These are phyloP conservation scores for Apiotrichum siamense DNA, from an alignment of 1,284 basidiomycete species.

Conservation along the genomic window DNA sequence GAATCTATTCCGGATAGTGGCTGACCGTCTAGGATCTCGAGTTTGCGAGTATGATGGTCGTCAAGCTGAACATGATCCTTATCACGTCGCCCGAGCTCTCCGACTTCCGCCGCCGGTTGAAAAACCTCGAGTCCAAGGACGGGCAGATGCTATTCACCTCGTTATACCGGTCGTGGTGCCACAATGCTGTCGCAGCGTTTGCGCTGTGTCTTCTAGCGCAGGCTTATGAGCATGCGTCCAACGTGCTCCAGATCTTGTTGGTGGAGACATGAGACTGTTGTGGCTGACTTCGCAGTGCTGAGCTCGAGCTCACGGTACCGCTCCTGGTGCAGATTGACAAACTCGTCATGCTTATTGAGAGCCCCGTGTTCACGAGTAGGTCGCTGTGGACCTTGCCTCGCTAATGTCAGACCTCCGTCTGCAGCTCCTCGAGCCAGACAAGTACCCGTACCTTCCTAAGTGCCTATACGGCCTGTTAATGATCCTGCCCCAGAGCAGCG, in stretches of 20 bases:
- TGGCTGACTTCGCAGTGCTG: constrained; percentile 58
- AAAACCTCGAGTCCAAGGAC: constrained; percentile 91
- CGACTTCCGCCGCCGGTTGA: constrained; percentile 86
- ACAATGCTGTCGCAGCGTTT: constrained; percentile 95
- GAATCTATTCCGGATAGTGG: background rate
- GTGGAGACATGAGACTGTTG: constrained; percentile 29
- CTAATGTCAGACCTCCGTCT: constrained; percentile 71
- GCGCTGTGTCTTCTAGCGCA: constrained; percentile 93
- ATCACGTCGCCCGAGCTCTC: constrained; percentile 93
- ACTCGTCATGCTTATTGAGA: constrained; percentile 95
- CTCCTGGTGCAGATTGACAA: constrained; percentile 97
- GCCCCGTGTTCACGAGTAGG: constrained; percentile 93
- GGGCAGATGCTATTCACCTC: constrained; percentile 85
- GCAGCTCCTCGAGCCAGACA: constrained; percentile 93
- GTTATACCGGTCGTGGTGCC: constrained; percentile 95
- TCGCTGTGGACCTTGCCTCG: constrained; percentile 2
- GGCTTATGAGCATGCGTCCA: constrained; percentile 97
- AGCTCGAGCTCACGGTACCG: constrained; percentile 90
- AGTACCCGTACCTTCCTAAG: constrained; percentile 94
- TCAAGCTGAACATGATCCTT: constrained; percentile 93
- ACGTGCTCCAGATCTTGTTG: constrained; percentile 92
- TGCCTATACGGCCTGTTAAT: constrained; percentile 96
- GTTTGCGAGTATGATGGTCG: constrained; percentile 93
- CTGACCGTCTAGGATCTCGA: constrained; percentile 69
- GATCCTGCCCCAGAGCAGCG: constrained; percentile 93